A percentile compares a stretch with the other conserved stretches of the same genome.
Conservation (phyloP, 768 basidiomycete species). For the Glaciozyma antarctica region DNA sequence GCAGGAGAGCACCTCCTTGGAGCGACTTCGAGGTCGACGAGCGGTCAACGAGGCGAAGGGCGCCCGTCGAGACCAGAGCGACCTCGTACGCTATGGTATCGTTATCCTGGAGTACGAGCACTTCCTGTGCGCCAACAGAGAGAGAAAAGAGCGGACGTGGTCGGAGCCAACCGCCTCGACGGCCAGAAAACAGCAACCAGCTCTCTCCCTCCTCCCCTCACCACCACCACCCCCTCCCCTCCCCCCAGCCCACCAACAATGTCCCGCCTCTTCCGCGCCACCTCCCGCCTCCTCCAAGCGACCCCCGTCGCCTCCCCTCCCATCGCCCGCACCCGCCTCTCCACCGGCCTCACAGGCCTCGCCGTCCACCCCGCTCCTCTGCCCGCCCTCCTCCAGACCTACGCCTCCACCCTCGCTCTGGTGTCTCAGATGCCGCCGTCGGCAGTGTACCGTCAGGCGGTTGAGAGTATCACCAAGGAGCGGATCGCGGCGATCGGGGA, state of each 20-base stretch:
- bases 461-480: conserved; percentile 70
- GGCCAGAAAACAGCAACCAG: too few species aligned
- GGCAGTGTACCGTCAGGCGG: conserved; percentile 81
- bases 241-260: not conserved
- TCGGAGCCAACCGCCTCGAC: too few species aligned
- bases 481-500: conserved; percentile 57
- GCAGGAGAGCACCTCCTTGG: too few species aligned
- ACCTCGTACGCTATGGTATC: too few species aligned
- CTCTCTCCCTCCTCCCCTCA: not conserved
- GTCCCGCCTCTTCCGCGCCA: conserved; percentile 2
- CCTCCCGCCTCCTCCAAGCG: conserved; percentile 6
- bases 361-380: conserved; percentile 75
- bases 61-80: too few species aligned
- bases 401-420: conserved; percentile 60
- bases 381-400: conserved; percentile 63
- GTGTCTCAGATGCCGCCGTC: conserved; percentile 63
- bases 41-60: too few species aligned
- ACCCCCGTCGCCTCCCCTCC: not conserved
- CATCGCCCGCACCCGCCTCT: conserved; percentile 46
- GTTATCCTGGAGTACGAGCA: too few species aligned
- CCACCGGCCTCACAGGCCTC: conserved; percentile 82
- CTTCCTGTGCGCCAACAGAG: too few species aligned
- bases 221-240: not conserved
- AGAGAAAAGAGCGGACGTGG: too few species aligned
- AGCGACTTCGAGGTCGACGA: too few species aligned